phyloP scores from a whole-genome alignment of 2,329 filamentous ascomycete genomes.

The Stachybotrys chartarum region DNA sequence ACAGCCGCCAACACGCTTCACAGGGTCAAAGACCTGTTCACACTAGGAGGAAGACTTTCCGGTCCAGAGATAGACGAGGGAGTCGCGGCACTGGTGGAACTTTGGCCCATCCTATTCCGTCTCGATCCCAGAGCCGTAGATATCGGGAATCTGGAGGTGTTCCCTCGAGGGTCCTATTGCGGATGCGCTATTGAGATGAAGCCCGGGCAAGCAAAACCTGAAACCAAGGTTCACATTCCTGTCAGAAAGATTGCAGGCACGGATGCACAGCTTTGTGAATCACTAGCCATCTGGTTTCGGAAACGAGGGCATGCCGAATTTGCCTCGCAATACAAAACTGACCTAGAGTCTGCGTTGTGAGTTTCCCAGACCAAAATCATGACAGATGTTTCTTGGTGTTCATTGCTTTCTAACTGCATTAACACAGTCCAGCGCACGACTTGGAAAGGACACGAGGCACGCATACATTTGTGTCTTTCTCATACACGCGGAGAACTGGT shows the following conservation, averaged over 20 bases:
- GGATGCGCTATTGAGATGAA: background rate
- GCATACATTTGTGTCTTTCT: background rate
- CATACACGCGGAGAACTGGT: background rate
- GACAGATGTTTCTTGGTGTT: background rate
- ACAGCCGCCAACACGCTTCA: background rate
- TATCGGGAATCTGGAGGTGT: background rate
- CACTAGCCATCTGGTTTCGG: background rate
- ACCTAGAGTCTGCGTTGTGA: background rate
- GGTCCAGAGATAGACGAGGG: background rate
- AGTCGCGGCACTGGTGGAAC: background rate
- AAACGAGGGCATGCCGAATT: background rate
- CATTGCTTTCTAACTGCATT: background rate
- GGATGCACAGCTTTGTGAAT: background rate
- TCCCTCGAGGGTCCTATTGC: background rate
- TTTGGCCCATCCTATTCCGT: background rate
- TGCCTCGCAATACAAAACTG: background rate
- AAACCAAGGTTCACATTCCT: background rate
- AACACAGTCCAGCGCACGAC: background rate
- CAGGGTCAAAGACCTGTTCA: background rate
- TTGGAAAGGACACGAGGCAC: background rate
- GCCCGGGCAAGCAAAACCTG: background rate
- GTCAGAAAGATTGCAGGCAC: background rate
- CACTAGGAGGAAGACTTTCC: background rate
- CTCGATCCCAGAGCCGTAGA: background rate
- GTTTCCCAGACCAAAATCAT: background rate